Conservation (phyloP, 371 early-diverging fungal genomes). For the Mortierella sp. region DNA sequence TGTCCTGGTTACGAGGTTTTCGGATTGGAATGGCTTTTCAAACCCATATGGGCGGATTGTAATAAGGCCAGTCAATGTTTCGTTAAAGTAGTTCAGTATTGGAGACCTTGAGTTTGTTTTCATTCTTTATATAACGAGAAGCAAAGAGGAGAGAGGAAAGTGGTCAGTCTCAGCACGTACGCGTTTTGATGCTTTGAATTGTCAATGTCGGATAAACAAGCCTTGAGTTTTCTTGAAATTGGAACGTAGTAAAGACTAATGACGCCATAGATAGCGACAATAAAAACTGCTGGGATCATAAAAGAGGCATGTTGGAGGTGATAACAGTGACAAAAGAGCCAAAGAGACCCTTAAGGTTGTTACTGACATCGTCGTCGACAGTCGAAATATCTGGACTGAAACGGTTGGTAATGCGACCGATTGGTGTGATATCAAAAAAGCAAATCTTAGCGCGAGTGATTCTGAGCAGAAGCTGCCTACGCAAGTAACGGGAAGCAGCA, state of each 20-base stretch:
- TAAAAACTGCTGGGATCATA: conserved; percentile 60
- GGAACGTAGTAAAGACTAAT: conserved; percentile 75
- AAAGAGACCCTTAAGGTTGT: conserved; percentile 56
- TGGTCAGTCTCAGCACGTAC: neutral
- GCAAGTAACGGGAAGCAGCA: conserved; percentile 58
- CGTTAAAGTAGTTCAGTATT: conserved; percentile 82
- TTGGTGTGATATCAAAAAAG: conserved; percentile 91
- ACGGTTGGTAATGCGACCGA: conserved; percentile 90
- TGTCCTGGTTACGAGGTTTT: conserved; percentile 59
- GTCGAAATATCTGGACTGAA: conserved; percentile 76
- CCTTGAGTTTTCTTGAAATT: conserved; percentile 70
- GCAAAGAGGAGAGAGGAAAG: neutral
- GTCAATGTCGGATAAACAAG: neutral
- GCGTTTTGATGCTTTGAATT: neutral
- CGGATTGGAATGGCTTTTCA: conserved; percentile 59
- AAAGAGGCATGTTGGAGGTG: conserved; percentile 70
- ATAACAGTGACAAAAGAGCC: conserved; percentile 69
- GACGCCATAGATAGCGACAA: conserved; percentile 61
- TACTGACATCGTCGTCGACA: conserved; percentile 62
- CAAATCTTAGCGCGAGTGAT: conserved; percentile 72
- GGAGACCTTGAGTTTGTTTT: conserved; percentile 84
- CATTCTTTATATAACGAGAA: conserved; percentile 71
- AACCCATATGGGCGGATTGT: conserved; percentile 63
- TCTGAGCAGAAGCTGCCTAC: conserved; percentile 62
- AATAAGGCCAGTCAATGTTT: conserved; percentile 63